Conservation (phyloP, 2,329 filamentous ascomycete genomes). For the Parastagonospora avenae region DNA sequence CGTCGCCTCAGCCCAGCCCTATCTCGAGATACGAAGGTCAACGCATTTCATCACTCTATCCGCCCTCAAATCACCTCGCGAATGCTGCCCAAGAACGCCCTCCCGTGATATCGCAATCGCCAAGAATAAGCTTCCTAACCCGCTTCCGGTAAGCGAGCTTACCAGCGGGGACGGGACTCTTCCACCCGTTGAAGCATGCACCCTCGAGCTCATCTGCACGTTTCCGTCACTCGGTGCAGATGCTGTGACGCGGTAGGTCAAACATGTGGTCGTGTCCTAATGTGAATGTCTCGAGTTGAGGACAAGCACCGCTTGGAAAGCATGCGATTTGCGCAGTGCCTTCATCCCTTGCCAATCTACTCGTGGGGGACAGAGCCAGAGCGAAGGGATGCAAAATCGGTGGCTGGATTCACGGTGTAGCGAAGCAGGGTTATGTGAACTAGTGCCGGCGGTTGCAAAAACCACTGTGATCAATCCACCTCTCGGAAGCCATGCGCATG, state of each 20-base stretch:
- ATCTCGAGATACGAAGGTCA: slow-evolving; percentile 1
- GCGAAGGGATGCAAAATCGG: slow-evolving; percentile 13
- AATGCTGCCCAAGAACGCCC: background rate
- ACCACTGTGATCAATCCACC: slow-evolving; percentile 23
- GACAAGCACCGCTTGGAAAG: background rate
- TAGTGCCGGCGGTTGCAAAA: slow-evolving; percentile 41
- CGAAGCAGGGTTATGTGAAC: slow-evolving; percentile 28
- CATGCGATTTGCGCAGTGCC: slow-evolving; percentile 16
- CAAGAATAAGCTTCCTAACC: slow-evolving; percentile 29
- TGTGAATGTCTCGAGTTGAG: slow-evolving; percentile 24
- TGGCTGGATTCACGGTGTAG: slow-evolving; percentile 33
- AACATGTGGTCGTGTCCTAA: slow-evolving; percentile 10
- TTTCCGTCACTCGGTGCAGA: slow-evolving; percentile 25
- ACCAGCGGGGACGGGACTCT: slow-evolving; percentile 7
- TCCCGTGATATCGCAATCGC: slow-evolving; percentile 11
- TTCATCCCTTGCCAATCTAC: slow-evolving; percentile 13
- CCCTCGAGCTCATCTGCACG: slow-evolving; percentile 8
- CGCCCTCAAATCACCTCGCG: slow-evolving; percentile 12
- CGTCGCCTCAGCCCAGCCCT: slow-evolving; percentile 2
- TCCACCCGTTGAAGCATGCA: slow-evolving; percentile 15
- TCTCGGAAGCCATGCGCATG: slow-evolving; percentile 19
- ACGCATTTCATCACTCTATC: slow-evolving; percentile 1
- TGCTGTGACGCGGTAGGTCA: slow-evolving; percentile 25
- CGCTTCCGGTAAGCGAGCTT: slow-evolving; percentile 24
- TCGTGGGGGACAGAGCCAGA: slow-evolving; percentile 13